These are phyloP conservation scores for Acacia confusa DNA, from an alignment of 306 rosid genomes.

Conservation along the genomic window DNA sequence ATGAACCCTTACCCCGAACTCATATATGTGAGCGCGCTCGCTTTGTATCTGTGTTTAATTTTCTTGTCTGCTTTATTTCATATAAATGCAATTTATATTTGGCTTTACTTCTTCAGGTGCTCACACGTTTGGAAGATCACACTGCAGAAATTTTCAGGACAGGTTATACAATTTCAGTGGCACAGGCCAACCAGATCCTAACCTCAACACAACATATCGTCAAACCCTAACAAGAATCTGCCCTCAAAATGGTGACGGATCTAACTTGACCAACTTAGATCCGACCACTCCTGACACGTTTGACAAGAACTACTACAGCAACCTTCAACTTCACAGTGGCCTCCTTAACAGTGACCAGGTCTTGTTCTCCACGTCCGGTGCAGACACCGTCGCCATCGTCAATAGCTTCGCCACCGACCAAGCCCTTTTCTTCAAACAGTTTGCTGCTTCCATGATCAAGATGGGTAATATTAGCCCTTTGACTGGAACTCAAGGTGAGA, in stretches of 20 bases:
- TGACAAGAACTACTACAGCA: conserved; percentile 39
- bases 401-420: conserved; percentile 29
- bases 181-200: conserved; percentile 36
- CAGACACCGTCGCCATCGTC: conserved; percentile 40
- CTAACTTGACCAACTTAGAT: conserved; percentile 38
- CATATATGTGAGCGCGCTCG: too few species aligned
- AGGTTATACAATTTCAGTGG: conserved; percentile 36
- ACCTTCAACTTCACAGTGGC: conserved; percentile 37
- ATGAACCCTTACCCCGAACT: too few species aligned
- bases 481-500: conserved; percentile 42
- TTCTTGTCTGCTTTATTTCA: too few species aligned
- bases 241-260: conserved; percentile 36
- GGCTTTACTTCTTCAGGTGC: conserved; percentile 33
- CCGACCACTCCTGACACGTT: conserved; percentile 40
- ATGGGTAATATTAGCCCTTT: conserved; percentile 45
- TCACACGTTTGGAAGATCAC: conserved; percentile 42
- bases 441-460: conserved; percentile 42
- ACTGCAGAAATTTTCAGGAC: neutral
- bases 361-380: conserved; percentile 39
- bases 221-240: conserved; percentile 27
- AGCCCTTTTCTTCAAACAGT: conserved; percentile 30
- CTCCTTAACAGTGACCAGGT: conserved; percentile 47
- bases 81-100: neutral
- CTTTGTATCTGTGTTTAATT: too few species aligned
- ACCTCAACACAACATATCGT: conserved; percentile 31